Percentiles rank a stretch among this genome's conserved stretches.
phyloP scores from a whole-genome alignment of 768 basidiomycete genomes.

The Lyophyllum decastes region DNA sequence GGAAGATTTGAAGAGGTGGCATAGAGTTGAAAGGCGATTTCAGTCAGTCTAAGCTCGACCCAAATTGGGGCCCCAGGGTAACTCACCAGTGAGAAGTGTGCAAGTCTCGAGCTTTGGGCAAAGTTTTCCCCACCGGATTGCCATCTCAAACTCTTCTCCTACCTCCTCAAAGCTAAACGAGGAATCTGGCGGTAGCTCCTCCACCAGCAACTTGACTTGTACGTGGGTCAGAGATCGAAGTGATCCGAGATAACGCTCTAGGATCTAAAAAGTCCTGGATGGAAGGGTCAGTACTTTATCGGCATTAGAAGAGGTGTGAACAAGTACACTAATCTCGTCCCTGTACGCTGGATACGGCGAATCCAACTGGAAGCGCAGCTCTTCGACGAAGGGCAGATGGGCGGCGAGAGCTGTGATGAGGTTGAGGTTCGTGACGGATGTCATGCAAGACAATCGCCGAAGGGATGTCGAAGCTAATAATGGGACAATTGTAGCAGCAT shows the following conservation, averaged over 20 bases:
- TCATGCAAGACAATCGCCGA: neutral
- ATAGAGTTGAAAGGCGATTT: no score
- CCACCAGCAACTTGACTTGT: neutral
- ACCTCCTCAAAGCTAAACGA: neutral
- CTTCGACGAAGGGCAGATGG: neutral
- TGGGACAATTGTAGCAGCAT: neutral
- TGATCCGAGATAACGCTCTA: neutral
- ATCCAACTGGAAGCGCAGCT: neutral
- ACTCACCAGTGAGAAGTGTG: neutral
- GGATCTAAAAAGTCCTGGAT: neutral
- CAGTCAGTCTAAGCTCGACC: neutral
- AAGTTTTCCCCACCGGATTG: neutral
- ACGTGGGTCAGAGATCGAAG: neutral
- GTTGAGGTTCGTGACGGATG: neutral
- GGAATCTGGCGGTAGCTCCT: neutral
- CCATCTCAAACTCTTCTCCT: neutral
- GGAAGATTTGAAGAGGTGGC: neutral
- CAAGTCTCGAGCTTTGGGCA: neutral
- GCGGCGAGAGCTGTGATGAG: neutral
- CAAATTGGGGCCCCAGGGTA: no score
- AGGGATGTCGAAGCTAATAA: neutral
- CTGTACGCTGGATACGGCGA: neutral
- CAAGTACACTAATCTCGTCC: neutral
- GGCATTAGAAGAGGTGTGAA: neutral
- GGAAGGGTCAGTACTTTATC: neutral